A percentile compares a stretch with the other conserved stretches of the same genome.
phyloP scores from a whole-genome alignment of 2,329 filamentous ascomycete species.

The Pseudocercospora eumusae region DNA sequence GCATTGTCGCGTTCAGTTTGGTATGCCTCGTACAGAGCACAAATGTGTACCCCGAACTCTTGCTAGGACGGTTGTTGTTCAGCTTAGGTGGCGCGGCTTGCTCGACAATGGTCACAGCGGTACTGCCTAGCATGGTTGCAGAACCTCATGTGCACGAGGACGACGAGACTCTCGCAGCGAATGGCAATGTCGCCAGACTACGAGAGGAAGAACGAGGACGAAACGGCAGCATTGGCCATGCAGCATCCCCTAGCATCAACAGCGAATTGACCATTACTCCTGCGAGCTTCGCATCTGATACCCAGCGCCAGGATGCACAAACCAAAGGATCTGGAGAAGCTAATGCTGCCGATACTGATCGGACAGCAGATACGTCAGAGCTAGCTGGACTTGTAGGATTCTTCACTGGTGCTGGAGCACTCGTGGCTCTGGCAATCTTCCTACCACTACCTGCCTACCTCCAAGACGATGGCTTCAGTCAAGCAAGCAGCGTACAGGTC shows the following conservation, averaged over 20 bases:
- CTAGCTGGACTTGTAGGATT: slow-evolving; percentile 89
- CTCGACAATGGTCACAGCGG: slow-evolving; percentile 94
- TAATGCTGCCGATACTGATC: slow-evolving; percentile 10
- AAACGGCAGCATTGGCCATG: slow-evolving; percentile 53
- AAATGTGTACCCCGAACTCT: slow-evolving; percentile 84
- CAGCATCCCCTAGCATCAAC: slow-evolving; percentile 66
- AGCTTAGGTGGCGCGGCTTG: slow-evolving; percentile 85
- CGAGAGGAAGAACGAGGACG: slow-evolving; percentile 33
- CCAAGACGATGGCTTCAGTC: slow-evolving; percentile 68
- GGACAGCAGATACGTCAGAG: slow-evolving; percentile 41
- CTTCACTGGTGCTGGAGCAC: slow-evolving; percentile 87
- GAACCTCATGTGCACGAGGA: slow-evolving; percentile 23
- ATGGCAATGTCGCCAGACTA: slow-evolving; percentile 28
- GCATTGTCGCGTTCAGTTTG: slow-evolving; percentile 75
- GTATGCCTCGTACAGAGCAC: slow-evolving; percentile 79
- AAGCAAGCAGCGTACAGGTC: slow-evolving; percentile 72
- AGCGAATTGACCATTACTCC: slow-evolving; percentile 77
- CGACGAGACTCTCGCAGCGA: slow-evolving; percentile 26
- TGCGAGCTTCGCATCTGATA: slow-evolving; percentile 47
- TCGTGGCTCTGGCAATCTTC: slow-evolving; percentile 79
- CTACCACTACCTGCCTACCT: slow-evolving; percentile 84
- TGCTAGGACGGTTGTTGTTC: slow-evolving; percentile 83
- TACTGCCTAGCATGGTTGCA: slow-evolving; percentile 70
- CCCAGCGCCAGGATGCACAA: slow-evolving; percentile 21
- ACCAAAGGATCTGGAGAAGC: slow-evolving; percentile 4